Percentiles rank a stretch among this genome's conserved stretches.
Conservation (phyloP, 1,139 yeast genomes). For the Magnusiomyces tetraspermus region DNA sequence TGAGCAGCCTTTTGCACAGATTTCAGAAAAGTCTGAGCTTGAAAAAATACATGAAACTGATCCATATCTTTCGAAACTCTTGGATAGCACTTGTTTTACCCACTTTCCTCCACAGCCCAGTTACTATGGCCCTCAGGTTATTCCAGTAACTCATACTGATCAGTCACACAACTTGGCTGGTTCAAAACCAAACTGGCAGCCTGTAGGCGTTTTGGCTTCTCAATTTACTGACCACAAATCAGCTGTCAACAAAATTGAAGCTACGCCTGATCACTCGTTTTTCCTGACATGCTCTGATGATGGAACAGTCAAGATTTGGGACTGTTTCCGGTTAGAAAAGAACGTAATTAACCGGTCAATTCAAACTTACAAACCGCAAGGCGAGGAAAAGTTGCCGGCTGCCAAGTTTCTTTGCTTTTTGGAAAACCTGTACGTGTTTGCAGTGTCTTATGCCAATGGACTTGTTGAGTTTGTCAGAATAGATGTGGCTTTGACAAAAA, state of each 20-base stretch:
- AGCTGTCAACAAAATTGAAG: conserved; percentile 47
- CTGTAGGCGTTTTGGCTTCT: conserved; percentile 47
- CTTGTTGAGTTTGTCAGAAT: conserved; percentile 48
- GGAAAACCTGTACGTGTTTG: conserved; percentile 54
- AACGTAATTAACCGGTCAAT: conserved; percentile 56
- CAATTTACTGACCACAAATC: conserved; percentile 48
- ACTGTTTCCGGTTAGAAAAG: conserved; percentile 51
- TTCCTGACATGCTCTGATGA: conserved; percentile 71
- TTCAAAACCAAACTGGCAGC: conserved; percentile 20
- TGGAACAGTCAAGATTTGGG: conserved; percentile 75
- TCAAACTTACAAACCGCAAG: conserved; percentile 21
- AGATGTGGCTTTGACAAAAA: conserved; percentile 35
- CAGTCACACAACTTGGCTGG: conserved; percentile 9
- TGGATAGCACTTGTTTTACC: conserved; percentile 45
- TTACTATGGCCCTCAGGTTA: conserved; percentile 52
- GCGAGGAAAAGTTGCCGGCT: conserved; percentile 14
- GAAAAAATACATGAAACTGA: conserved; percentile 41
- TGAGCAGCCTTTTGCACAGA: conserved; percentile 14
- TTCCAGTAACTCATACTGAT: conserved; percentile 15
- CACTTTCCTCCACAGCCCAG: conserved; percentile 51
- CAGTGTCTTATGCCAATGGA: conserved; percentile 62
- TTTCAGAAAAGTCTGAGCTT: neutral
- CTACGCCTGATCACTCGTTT: conserved; percentile 51
- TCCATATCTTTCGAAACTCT: conserved; percentile 50
- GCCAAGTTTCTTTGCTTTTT: conserved; percentile 39